Evolutionary conservation across 345 rosid species (phyloP), one percentile per base, ranked within the genome.

Genomic region (Eucalyptus paniculata): DNA sequence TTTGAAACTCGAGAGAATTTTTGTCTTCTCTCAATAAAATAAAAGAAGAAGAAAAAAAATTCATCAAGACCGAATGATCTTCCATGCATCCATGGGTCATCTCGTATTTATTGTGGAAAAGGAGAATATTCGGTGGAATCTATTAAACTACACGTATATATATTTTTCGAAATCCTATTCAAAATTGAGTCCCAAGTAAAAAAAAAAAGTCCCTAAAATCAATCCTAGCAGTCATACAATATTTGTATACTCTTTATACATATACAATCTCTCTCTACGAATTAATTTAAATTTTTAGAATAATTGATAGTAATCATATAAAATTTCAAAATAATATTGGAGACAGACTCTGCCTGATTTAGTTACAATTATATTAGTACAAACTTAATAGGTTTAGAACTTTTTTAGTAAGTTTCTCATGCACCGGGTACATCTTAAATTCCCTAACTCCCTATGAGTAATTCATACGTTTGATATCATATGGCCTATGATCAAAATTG

Each of bases 1-100:
- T 88, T 89, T 89, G 90, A 91, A 91, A 91, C 58, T 89, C 69
- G 88, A 58, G 49, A 72, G 82, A 83, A 89, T 90, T 92, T 82
- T 89, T 88, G 87, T 91, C 87, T 50, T 83, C 32, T 91, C 50
- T 77, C 58, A 15, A 34, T 13, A 26, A 86, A 88, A 88, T 32
- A 9, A 72, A 72, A 18, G 15, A 37, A 69, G 23, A 65, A 69
- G 24, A 9, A 69, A 18, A 69, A n/a, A 32, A 32, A 8, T 17
- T 69, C 56, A 72, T 58, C 4, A 30, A 11, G 17, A 62, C 34
- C 69, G 16, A 62, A 47, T 60, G 44, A 7, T 28, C 45, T 86
- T 60, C 67, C 49, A 32, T 51, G 72, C 44, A 18, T 34, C 81
- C 42, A 69, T 69, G 10, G 80, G 81, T 5, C 4, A 34, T 34